Conservation (phyloP, 305 asterid genomes). For the Solanum hybrid region DNA sequence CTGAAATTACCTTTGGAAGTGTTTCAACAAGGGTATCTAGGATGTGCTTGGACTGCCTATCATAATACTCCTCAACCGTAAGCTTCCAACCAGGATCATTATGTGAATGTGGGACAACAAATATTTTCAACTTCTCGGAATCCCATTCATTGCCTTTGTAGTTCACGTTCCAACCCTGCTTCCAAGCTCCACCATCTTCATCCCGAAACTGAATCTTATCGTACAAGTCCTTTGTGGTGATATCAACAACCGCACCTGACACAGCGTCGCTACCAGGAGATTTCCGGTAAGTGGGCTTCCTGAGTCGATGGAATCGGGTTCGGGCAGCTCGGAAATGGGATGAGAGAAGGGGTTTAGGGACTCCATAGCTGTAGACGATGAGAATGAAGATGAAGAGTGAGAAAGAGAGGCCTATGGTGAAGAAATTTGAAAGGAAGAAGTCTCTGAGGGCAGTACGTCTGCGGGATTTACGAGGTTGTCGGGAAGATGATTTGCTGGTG, state of each 20-base stretch:
- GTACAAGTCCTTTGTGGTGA: conserved; percentile 72
- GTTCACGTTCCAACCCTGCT: conserved; percentile 90
- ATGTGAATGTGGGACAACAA: conserved; percentile 98
- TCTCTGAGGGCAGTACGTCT: conserved; percentile 57
- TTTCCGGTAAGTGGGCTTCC: conserved; percentile 47
- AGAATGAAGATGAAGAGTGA: conserved; percentile 48
- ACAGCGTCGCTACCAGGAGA: conserved; percentile 37
- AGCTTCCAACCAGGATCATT: conserved; percentile 99
- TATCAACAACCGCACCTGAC: conserved; percentile 60
- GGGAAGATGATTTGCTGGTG: conserved; percentile 31
- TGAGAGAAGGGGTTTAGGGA: conserved; percentile 48
- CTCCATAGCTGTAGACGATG: conserved; percentile 54
- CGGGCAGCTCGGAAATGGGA: conserved; percentile 30
- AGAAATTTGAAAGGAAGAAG: conserved; percentile 67
- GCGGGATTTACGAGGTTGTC: conserved; percentile 59
- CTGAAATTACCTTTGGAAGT: conserved; percentile 32
- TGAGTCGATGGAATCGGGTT: conserved; percentile 30
- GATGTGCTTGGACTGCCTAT: conserved; percentile 77
- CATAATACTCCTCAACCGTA: conserved; percentile 85
- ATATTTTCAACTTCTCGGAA: conserved; percentile 79
- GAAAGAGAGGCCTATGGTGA: conserved; percentile 62
- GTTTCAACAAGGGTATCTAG: conserved; percentile 92
- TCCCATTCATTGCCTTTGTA: conserved; percentile 87
- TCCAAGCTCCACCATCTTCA: conserved; percentile 96
- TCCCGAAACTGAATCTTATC: conserved; percentile 86